These are phyloP conservation scores for Auricularia sp. DNA, from an alignment of 768 basidiomycete species.

Conservation along the genomic window DNA sequence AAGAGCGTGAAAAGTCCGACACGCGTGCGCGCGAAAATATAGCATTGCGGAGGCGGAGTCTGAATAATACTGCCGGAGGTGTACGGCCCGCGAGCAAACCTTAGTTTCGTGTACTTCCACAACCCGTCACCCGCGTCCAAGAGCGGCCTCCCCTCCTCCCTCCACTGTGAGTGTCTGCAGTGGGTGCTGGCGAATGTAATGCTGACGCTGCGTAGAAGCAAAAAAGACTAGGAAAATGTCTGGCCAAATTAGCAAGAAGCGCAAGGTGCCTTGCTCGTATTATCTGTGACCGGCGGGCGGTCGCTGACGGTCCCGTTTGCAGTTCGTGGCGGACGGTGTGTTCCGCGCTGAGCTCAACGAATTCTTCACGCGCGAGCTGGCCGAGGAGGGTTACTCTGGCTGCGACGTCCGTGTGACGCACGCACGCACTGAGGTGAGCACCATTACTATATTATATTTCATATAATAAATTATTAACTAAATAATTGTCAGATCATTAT, in stretches of 20 bases:
- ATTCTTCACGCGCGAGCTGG: constrained; percentile 96
- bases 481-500: constrained; percentile 73
- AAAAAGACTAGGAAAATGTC: constrained; percentile 42
- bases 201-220: constrained; percentile 6
- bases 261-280: constrained; percentile 39
- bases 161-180: neutral
- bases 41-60: neutral
- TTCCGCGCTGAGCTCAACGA: constrained; percentile 99
- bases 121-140: neutral
- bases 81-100: constrained; percentile 4
- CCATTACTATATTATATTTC: neutral
- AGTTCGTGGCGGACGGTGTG: constrained; percentile 95
- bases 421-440: constrained; percentile 84
- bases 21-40: neutral
- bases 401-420: constrained; percentile 99
- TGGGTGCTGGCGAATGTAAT: constrained; percentile 2
- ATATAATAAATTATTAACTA: too few relatives aligned
- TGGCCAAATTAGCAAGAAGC: constrained; percentile 90
- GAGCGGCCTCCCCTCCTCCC: neutral
- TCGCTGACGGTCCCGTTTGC: neutral
- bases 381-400: constrained; percentile 99
- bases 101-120: neutral
- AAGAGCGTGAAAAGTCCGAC: constrained; percentile 2
- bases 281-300: neutral
- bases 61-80: constrained; percentile 2